phyloP scores from a whole-genome alignment of 2,329 filamentous ascomycete species.

The Colletotrichum higginsianum region DNA sequence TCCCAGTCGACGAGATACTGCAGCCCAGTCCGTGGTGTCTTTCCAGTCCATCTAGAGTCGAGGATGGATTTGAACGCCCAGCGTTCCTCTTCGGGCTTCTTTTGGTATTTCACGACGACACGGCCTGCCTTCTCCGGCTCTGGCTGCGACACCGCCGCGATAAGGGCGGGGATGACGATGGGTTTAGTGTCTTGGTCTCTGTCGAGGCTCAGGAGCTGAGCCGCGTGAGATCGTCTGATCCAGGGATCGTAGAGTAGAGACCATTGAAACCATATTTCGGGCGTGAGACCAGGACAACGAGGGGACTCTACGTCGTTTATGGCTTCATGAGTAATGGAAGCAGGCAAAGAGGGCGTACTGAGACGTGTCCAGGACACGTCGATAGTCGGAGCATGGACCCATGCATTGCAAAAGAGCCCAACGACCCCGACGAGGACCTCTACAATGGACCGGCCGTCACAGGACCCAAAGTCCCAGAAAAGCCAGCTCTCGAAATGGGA shows the following conservation, averaged over 20 bases:
- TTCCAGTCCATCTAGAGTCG: conserved; percentile 31
- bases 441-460: neutral
- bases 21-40: conserved; percentile 23
- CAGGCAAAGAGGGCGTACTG: neutral
- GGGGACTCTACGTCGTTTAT: neutral
- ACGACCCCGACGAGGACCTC: conserved; percentile 18
- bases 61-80: conserved; percentile 34
- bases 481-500: conserved; percentile 25
- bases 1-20: conserved; percentile 36
- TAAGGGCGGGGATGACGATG: neutral
- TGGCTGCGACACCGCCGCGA: conserved; percentile 26
- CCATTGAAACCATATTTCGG: conserved; percentile 37
- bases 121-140: conserved; percentile 33
- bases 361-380: conserved; percentile 28
- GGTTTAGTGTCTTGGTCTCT: neutral
- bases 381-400: conserved; percentile 28
- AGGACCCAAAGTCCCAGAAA: conserved; percentile 9
- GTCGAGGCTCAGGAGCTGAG: conserved; percentile 13
- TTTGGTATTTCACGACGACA: conserved; percentile 23
- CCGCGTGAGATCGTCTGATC: conserved; percentile 26
- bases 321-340: neutral
- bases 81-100: conserved; percentile 33
- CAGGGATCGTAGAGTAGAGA: conserved; percentile 36
- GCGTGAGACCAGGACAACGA: neutral
- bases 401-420: conserved; percentile 37